Evolutionary conservation across 306 rosid genomes (phyloP).

Genomic region (Biancaea sappan): DNA sequence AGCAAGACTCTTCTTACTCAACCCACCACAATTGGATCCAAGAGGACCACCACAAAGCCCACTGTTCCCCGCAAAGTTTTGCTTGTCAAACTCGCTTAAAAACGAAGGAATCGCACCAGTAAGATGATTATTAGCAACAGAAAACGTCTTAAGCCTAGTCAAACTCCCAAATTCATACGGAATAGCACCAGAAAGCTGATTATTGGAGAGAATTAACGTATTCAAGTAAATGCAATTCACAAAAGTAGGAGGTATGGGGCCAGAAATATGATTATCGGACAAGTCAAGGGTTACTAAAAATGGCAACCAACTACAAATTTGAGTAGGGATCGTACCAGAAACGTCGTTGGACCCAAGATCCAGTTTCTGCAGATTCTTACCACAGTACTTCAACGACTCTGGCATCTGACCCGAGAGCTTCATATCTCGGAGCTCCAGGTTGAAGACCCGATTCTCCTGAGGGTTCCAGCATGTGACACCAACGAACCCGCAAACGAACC

Average conservation of each 20-base stretch:
- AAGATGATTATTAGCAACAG: constrained; percentile 68
- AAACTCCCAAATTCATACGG: constrained; percentile 66
- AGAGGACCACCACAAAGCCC: constrained; percentile 82
- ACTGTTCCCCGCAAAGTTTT: constrained; percentile 63
- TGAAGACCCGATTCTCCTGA: constrained; percentile 66
- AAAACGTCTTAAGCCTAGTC: constrained; percentile 58
- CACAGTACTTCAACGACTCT: constrained; percentile 60
- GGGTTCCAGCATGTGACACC: constrained; percentile 82
- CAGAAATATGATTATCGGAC: constrained; percentile 55
- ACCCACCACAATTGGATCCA: constrained; percentile 78
- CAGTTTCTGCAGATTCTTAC: constrained; percentile 54
- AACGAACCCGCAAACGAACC: constrained; percentile 61
- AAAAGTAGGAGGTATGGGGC: constrained; percentile 58
- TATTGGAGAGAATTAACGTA: constrained; percentile 49
- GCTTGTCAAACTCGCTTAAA: constrained; percentile 42
- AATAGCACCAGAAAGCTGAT: constrained; percentile 60
- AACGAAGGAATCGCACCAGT: constrained; percentile 60
- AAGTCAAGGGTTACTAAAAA: constrained; percentile 67
- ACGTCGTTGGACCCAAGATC: constrained; percentile 67
- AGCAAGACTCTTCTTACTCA: constrained; percentile 84
- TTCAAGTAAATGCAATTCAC: constrained; percentile 67
- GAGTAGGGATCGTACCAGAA: constrained; percentile 55
- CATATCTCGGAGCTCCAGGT: constrained; percentile 55
- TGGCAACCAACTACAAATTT: constrained; percentile 73
- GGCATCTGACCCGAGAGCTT: constrained; percentile 62